Conservation (phyloP, 805 yeast species). For the Nakazawaea holstii region DNA sequence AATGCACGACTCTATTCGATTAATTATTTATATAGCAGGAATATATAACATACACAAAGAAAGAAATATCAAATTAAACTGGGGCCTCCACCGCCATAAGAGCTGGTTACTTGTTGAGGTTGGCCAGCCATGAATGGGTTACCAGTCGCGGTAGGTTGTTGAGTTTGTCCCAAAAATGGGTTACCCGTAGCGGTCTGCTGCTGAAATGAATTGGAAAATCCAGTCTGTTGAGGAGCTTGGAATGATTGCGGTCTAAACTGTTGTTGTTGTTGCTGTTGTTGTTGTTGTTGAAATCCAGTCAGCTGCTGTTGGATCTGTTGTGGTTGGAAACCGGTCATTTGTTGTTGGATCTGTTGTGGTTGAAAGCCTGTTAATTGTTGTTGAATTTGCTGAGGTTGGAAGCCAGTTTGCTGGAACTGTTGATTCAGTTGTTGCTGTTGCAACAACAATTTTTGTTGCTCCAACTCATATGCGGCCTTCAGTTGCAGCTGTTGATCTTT, state of each 20-base stretch:
- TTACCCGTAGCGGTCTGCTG: slow-evolving; percentile 8
- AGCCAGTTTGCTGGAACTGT: slow-evolving; percentile 12
- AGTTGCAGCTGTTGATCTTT: slow-evolving; percentile 18
- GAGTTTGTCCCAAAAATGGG: slow-evolving; percentile 6
- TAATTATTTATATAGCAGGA: not conserved
- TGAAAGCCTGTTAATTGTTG: slow-evolving; percentile 1
- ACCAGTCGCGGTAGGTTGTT: slow-evolving; percentile 6
- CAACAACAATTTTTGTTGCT: slow-evolving; percentile 19
- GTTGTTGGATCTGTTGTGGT: slow-evolving; percentile 3
- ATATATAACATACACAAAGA: not conserved
- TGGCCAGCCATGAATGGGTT: slow-evolving; percentile 6
- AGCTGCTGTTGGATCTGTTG: not conserved
- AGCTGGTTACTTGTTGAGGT: not conserved
- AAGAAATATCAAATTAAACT: not conserved
- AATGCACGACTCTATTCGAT: slow-evolving; percentile 7
- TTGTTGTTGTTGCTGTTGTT: slow-evolving; percentile 10
- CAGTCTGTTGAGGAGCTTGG: slow-evolving; percentile 4
- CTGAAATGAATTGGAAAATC: not conserved
- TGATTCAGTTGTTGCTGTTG: slow-evolving; percentile 20
- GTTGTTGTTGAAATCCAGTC: slow-evolving; percentile 1
- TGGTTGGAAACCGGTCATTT: not conserved
- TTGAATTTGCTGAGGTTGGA: not conserved
- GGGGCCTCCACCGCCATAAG: not conserved
- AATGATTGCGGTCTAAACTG: slow-evolving; percentile 3
- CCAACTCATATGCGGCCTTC: slow-evolving; percentile 11